Percentiles rank a stretch among this genome's conserved stretches.
phyloP scores from a whole-genome alignment of 1,139 yeast genomes.

The Taphrina deformans region DNA sequence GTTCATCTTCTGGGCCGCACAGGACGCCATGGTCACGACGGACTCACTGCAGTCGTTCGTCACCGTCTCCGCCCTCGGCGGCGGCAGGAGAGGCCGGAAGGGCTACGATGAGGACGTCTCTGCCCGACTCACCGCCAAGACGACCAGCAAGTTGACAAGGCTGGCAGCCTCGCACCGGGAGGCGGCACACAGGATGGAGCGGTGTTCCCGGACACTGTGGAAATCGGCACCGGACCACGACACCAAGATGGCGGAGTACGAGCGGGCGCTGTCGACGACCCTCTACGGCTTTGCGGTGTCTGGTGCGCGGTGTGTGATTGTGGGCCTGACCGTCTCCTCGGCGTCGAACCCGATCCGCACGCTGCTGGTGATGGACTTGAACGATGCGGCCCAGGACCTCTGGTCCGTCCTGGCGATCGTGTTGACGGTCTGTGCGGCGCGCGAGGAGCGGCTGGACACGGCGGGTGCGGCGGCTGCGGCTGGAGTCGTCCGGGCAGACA shows the following conservation, averaged over 20 bases:
- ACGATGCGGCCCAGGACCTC: constrained; percentile 25
- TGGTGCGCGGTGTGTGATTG: constrained; percentile 19
- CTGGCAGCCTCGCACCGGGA: constrained; percentile 1
- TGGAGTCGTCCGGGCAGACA: not conserved
- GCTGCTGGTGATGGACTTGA: constrained; percentile 21
- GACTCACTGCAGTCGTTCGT: not conserved
- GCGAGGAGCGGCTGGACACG: constrained; percentile 40
- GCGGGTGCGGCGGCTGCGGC: not conserved
- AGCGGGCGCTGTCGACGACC: constrained; percentile 11
- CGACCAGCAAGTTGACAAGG: not conserved
- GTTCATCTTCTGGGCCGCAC: constrained; percentile 4
- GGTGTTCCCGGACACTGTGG: not conserved
- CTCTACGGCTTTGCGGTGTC: constrained; percentile 29
- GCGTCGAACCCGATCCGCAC: constrained; percentile 19
- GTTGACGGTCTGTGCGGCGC: constrained; percentile 38
- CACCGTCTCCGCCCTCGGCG: not conserved
- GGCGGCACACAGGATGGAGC: not conserved
- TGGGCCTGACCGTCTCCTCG: constrained; percentile 20
- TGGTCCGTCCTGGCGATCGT: constrained; percentile 32
- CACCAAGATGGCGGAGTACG: not conserved
- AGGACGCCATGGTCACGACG: not conserved
- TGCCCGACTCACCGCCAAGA: not conserved
- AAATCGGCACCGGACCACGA: not conserved
- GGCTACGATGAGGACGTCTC: not conserved
- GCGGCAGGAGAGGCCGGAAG: not conserved